These are phyloP conservation scores for Rhododendron williamsianum DNA, from an alignment of 148 eudicot species.

Conservation along the genomic window DNA sequence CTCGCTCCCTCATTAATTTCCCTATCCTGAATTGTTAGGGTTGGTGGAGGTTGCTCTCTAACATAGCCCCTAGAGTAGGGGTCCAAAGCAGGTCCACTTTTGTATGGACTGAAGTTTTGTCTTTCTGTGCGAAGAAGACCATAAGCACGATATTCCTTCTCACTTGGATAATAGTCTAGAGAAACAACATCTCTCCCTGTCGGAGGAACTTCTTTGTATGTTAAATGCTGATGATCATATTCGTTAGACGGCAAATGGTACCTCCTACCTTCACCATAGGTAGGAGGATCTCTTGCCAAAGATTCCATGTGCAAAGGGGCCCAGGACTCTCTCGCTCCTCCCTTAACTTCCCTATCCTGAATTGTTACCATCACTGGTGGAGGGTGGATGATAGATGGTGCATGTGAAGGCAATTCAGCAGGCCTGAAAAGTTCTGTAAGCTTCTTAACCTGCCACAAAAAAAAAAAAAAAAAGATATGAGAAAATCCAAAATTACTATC, in stretches of 20 bases:
- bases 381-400: constrained; percentile 12
- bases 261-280: constrained; percentile 8
- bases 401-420: constrained; percentile 20
- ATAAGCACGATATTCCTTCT: constrained; percentile 40
- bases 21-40: background rate
- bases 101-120: background rate
- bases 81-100: background rate
- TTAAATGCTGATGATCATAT: constrained; percentile 9
- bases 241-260: background rate
- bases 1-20: background rate
- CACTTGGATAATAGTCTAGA: constrained; percentile 33
- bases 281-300: constrained; percentile 4
- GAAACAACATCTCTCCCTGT: constrained; percentile 12
- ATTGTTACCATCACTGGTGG: background rate
- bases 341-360: background rate
- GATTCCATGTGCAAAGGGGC: background rate
- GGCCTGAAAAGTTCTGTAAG: constrained; percentile 46
- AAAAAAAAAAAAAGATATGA: background rate
- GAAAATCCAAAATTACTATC: background rate
- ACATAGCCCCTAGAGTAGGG: background rate
- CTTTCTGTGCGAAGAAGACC: constrained; percentile 3
- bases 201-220: constrained; percentile 13
- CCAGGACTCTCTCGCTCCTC: background rate
- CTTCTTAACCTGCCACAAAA: constrained; percentile 46
- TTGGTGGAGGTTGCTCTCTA: background rate